Base-by-base conservation (phyloP, 257 asterid species). In the Solanum rostratum region DNA sequence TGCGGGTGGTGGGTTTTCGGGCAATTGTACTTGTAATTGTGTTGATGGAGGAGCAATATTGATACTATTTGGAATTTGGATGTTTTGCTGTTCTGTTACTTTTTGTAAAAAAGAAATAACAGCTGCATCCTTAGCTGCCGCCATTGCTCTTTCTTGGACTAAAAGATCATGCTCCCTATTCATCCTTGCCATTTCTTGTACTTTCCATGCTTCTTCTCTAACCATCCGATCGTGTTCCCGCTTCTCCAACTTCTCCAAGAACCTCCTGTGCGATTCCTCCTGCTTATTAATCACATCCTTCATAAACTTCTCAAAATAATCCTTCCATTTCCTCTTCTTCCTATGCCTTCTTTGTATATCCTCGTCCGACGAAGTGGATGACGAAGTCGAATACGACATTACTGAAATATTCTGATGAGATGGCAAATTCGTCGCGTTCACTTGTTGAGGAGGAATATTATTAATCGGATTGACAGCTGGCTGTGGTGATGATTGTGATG, bases 281-380 rank as follows among this genome's bases (percentile, higher is more conserved):
- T 97, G 99, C 84, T 93, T 95, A n/a, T 85, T 87, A 13, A 95
- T 84, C 41, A 97, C 97, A 8, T 91, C 93, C 13, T 81, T 90
- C 93, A 93, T 90, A 20, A 97, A 52, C 82, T 88, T 88, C 50
- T 89, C 94, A 62, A 97, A 91, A 79, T 89, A 95, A 20, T 91
- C 98, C 91, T 93, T 92, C 96, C 97, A 94, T 71, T 94, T 95
- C 84, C 99, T 85, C 93, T 97, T 97, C 90, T 88, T 89, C 45
- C 91, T 91, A 6, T 87, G 86, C 83, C 92, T 87, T 88, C 91
- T 86, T 49, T 90, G 94, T 24, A 92, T 90, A 13, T 91, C 97
- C 90, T 94, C 99, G 30, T 95, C 99, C 0, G 98, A 94, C 0
- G 98, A 94, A 0, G 99, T 93, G 0, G 98, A 94, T 1, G 98